Percentiles rank a stretch among this genome's conserved stretches.
These are phyloP conservation scores for Stephania yunnanensis DNA, from an alignment of 164 flowering plant species.

Conservation along the genomic window DNA sequence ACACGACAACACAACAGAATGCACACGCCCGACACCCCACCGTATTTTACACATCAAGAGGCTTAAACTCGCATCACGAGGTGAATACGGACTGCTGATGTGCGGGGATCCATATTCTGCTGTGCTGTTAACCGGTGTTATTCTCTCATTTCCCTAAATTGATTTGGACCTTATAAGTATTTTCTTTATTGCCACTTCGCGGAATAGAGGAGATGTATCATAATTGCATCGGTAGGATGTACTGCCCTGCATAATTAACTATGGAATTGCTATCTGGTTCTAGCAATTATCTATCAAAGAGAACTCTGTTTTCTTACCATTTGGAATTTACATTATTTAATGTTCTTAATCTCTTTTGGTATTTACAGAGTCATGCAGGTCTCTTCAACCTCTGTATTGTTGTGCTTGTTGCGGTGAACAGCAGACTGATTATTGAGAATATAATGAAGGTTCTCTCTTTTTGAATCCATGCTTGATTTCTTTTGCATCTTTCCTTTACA, in stretches of 20 bases:
- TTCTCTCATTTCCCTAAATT: too few species aligned
- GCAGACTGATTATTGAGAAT: conserved; percentile 93
- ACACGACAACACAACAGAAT: too few species aligned
- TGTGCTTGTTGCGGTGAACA: conserved; percentile 89
- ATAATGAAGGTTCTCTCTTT: conserved; percentile 75
- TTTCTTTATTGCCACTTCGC: background rate
- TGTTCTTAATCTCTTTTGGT: background rate
- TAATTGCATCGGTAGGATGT: background rate
- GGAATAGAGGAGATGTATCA: too few species aligned
- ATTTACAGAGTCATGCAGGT: conserved; percentile 93
- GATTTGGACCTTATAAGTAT: background rate
- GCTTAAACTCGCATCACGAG: too few species aligned
- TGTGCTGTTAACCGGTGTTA: too few species aligned
- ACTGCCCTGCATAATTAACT: background rate
- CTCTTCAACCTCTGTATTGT: conserved; percentile 91
- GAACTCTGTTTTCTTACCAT: background rate
- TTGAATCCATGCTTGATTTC: background rate
- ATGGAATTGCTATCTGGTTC: background rate
- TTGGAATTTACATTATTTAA: background rate
- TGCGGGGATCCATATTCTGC: too few species aligned
- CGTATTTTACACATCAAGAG: too few species aligned
- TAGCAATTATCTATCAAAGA: background rate
- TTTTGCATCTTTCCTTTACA: background rate
- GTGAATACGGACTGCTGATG: too few species aligned
- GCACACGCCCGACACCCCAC: too few species aligned